Evolutionary conservation across 2,329 filamentous ascomycete genomes (phyloP), one percentile per base, ranked within the genome.

Genomic region (Dryadomyces quercus-mongolicae): DNA sequence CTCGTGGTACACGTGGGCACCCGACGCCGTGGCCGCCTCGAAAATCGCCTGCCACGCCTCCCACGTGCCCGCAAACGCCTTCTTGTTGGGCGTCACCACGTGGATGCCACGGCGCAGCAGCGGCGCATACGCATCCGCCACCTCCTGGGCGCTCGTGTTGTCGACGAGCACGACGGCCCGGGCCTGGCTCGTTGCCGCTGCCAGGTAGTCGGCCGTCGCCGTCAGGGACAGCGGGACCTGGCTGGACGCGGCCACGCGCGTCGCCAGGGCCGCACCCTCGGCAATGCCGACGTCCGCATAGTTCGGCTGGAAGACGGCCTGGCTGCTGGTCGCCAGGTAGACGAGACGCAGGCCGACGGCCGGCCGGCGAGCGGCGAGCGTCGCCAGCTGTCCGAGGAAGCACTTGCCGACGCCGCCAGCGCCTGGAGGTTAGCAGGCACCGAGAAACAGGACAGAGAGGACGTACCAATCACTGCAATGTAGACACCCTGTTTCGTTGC

Each of bases 21-120:
- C 86, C 1, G 80, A 80, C 34, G 78, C 75, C 49, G 78, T 75
- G 1, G 90, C 85, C 1, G 88, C 78, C 3, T 74, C 71, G 69
- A 95, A 94, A 65, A 98, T 96, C 59, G 86, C 81, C 64, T 88
- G 80, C 91, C 92, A 98, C 54, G 95, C 74, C 62, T 82, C 75
- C 63, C 88, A 83, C 48, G 81, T 82, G 55, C 86, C 84, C 0
- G 89, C 94, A 71, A 98, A 98, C 15, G 87, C 92, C 72, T 98
- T 98, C 76, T 98, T 98, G 77, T 97, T 98, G 46, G 93, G 91
- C 1, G 93, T 98, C 31, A 97, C 88, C 62, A 98, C 82, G 69
- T 83, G 92, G 68, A 98, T 84, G 13, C 91, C 92, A 59, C 82
- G 81, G 63, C 80, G 78, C 57, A 98, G 74, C 69, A 95, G 88